Percentiles rank a stretch among this genome's conserved stretches.
phyloP scores from a whole-genome alignment of 1,139 yeast genomes.

The Yamadazyma mexicana region DNA sequence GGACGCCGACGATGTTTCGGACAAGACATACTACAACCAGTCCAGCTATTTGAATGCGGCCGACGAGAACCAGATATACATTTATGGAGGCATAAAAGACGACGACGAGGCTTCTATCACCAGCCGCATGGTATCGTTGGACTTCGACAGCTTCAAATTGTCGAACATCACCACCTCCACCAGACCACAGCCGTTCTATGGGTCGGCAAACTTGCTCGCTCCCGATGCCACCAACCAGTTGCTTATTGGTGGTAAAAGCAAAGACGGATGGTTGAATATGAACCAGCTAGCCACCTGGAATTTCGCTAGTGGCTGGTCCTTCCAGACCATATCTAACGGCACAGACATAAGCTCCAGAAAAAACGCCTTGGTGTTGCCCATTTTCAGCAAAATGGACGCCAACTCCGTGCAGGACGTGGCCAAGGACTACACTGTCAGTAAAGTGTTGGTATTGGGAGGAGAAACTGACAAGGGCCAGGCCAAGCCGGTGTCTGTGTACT shows the following conservation, averaged over 20 bases:
- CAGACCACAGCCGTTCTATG: slow-evolving; percentile 44
- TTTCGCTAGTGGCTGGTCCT: slow-evolving; percentile 46
- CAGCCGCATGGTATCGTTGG: slow-evolving; percentile 37
- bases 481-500: slow-evolving; percentile 25
- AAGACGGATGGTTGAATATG: slow-evolving; percentile 46
- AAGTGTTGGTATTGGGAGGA: slow-evolving; percentile 42
- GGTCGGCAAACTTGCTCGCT: slow-evolving; percentile 40
- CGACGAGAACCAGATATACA: slow-evolving; percentile 25
- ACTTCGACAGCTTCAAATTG: slow-evolving; percentile 22
- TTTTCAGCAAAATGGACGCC: slow-evolving; percentile 26
- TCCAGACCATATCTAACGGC: slow-evolving; percentile 21
- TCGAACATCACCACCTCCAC: slow-evolving; percentile 43
- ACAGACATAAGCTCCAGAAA: slow-evolving; percentile 29
- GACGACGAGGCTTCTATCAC: slow-evolving; percentile 22
- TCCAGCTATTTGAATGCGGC: slow-evolving; percentile 34
- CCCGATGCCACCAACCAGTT: slow-evolving; percentile 41
- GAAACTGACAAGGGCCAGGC: slow-evolving; percentile 18
- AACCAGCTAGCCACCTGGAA: slow-evolving; percentile 49
- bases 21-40: slow-evolving; percentile 29
- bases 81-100: slow-evolving; percentile 41
- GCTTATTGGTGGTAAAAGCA: slow-evolving; percentile 43
- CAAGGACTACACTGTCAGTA: slow-evolving; percentile 22
- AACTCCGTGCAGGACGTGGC: slow-evolving; percentile 19
- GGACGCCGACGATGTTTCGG: slow-evolving; percentile 25
- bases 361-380: slow-evolving; percentile 34